Percentiles rank a stretch among this genome's conserved stretches.
These are phyloP conservation scores for Annulohypoxylon maeteangense DNA, from an alignment of 495 filamentous ascomycete genomes.

Conservation along the genomic window DNA sequence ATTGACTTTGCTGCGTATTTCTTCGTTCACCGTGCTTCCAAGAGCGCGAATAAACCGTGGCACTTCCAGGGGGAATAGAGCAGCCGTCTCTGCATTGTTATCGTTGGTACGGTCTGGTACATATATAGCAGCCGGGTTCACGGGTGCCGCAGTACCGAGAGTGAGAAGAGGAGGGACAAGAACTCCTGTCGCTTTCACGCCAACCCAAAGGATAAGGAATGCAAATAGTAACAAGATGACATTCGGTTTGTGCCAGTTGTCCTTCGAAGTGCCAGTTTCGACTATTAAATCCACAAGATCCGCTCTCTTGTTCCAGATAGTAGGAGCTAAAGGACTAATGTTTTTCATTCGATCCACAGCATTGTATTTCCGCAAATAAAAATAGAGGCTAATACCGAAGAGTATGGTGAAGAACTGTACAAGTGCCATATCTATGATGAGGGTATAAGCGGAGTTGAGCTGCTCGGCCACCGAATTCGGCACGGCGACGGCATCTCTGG, in stretches of 20 bases:
- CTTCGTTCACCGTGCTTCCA: conserved; percentile 35
- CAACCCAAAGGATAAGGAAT: conserved; percentile 33
- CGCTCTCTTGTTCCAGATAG: conserved; percentile 45
- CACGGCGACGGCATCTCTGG: conserved; percentile 43
- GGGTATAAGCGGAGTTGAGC: conserved; percentile 44
- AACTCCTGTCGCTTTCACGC: conserved; percentile 38
- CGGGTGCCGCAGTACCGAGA: conserved; percentile 43
- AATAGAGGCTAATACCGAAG: conserved; percentile 30
- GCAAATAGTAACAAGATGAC: conserved; percentile 22
- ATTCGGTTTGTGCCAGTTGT: conserved; percentile 24
- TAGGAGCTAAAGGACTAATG: conserved; percentile 24
- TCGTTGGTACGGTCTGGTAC: conserved; percentile 23
- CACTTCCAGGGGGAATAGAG: conserved; percentile 38
- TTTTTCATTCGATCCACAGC: background rate
- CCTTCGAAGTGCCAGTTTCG: conserved; percentile 28
- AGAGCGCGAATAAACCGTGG: conserved; percentile 47
- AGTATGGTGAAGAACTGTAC: conserved; percentile 42
- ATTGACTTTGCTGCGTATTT: conserved; percentile 27
- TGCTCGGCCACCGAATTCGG: conserved; percentile 34
- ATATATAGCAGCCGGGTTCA: conserved; percentile 43
- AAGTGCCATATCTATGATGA: conserved; percentile 38
- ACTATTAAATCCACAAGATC: conserved; percentile 39
- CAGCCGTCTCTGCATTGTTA: background rate
- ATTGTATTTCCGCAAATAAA: conserved; percentile 29
- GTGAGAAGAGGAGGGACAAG: conserved; percentile 43